Percentiles rank a stretch among this genome's conserved stretches.
Evolutionary conservation across 2,329 filamentous ascomycete genomes (phyloP).

Genomic region (Aspergillus terreus): DNA sequence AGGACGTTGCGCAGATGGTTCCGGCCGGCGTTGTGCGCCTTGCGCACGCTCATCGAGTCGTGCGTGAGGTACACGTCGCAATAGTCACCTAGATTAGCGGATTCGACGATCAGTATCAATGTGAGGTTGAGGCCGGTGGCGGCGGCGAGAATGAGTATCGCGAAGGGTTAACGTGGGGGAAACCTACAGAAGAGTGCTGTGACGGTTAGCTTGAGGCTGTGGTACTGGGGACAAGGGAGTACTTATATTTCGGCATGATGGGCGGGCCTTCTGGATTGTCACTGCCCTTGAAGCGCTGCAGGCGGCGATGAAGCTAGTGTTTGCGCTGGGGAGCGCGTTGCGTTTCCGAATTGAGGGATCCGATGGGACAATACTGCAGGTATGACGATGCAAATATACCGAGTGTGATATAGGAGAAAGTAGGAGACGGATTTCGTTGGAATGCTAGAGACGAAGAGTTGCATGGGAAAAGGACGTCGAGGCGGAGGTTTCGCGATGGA

Average conservation of each 20-base stretch:
- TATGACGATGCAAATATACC: neutral
- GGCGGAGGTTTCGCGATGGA: slow-evolving; percentile 10
- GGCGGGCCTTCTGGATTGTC: slow-evolving; percentile 21
- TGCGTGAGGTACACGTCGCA: slow-evolving; percentile 99
- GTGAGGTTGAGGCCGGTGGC: neutral
- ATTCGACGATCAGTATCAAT: slow-evolving; percentile 2
- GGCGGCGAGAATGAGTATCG: neutral
- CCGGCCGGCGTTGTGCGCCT: slow-evolving; percentile 93
- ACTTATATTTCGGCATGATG: slow-evolving; percentile 87
- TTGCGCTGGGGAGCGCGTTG: slow-evolving; percentile 16
- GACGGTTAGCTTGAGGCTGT: slow-evolving; percentile 33
- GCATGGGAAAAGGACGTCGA: slow-evolving; percentile 5
- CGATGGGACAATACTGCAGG: neutral
- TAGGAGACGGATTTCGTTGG: neutral
- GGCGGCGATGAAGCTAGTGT: slow-evolving; percentile 6
- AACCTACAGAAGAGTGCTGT: slow-evolving; percentile 66
- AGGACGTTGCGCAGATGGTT: slow-evolving; percentile 98
- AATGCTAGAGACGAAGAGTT: slow-evolving; percentile 2
- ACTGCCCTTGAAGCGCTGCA: slow-evolving; percentile 4
- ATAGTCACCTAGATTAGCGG: slow-evolving; percentile 66
- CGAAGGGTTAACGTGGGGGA: slow-evolving; percentile 1
- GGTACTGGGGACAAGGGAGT: slow-evolving; percentile 4
- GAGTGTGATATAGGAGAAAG: neutral
- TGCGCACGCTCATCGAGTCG: slow-evolving; percentile 99
- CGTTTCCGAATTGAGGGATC: slow-evolving; percentile 12